Evolutionary conservation across 352 stramenopile genomes (phyloP).

Genomic region (Globisporangium mamillatum): DNA sequence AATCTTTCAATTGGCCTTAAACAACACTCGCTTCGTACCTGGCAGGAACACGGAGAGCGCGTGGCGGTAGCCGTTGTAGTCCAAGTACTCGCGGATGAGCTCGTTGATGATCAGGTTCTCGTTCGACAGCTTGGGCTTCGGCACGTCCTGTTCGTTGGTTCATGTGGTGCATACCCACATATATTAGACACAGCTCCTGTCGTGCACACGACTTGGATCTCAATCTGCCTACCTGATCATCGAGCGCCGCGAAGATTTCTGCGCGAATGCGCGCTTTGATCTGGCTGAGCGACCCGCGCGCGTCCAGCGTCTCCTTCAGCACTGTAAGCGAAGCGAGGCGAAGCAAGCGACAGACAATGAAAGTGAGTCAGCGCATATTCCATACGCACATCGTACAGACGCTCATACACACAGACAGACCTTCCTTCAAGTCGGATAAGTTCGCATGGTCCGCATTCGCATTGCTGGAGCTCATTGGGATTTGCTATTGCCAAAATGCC

Average conservation of each 20-base stretch:
- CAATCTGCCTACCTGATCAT: conserved; percentile 54
- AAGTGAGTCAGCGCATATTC: neutral
- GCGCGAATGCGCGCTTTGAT: conserved; percentile 83
- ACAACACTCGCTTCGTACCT: conserved; percentile 24
- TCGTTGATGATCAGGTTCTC: conserved; percentile 95
- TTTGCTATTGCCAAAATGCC: neutral
- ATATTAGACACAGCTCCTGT: neutral
- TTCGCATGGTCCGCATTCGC: conserved; percentile 22
- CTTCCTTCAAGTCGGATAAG: conserved; percentile 64
- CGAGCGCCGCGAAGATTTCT: conserved; percentile 81
- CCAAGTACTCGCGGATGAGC: conserved; percentile 92
- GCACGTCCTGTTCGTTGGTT: conserved; percentile 23
- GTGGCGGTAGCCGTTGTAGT: conserved; percentile 92
- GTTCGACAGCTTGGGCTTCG: conserved; percentile 83
- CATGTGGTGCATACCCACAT: neutral
- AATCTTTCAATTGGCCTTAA: neutral
- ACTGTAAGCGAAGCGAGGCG: conserved; percentile 28
- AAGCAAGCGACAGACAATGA: neutral
- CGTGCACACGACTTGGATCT: neutral
- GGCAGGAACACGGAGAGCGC: conserved; percentile 85
- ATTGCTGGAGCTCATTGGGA: conserved; percentile 8
- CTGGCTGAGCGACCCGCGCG: conserved; percentile 68
- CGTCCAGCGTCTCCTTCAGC: conserved; percentile 81
- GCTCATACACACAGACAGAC: conserved; percentile 12
- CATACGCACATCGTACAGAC: neutral